Base-by-base conservation (phyloP, 257 asterid genomes). In the Lycium barbarum region DNA sequence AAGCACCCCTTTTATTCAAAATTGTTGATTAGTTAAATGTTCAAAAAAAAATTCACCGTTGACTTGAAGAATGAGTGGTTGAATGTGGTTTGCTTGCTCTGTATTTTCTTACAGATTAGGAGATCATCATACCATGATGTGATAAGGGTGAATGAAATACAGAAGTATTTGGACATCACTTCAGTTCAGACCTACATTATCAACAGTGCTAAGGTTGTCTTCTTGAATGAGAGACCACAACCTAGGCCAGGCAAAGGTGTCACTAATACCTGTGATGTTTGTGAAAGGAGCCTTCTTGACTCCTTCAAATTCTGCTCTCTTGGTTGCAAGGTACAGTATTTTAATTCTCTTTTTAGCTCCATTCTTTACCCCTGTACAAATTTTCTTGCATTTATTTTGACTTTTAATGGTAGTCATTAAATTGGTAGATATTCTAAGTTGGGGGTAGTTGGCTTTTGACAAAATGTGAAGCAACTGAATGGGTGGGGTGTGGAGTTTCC, bases 91-190 rank as follows among this genome's bases (percentile, higher is more conserved):
- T 8, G 59, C 33, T 13, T 65, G 72, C 55, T 65, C 6, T 82
- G n/a, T 79, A 53, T 38, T 14, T 51, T 67, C 53, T 70, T 62
- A 53, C 92, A 95, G 98, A 93, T 95, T 89, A 87, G 98, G 92
- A 90, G 98, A 86, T 95, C 98, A 15, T 95, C 98, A 0, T 95
- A 95, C 93, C 98, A 95, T 83, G 98, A 95, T 89, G 98, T 93
- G 65, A 92, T 95, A 6, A 86, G 98, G 83, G 98, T 95, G 36
- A 89, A 90, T 13, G 98, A 95, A 84, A 95, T 95, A 45, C 98
- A 95, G 67, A 95, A 93, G 89, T 92, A 86, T 83, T 47, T 93
- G 89, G 98, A 95, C 86, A 93, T 95, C 17, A 86, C 93, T 54
- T 89, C 87, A 0, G 97, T 95, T 9, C 98, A 95, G 63, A 95